Evolutionary conservation across 2,329 filamentous ascomycete genomes (phyloP).

Genomic region (Ascochyta fabae): DNA sequence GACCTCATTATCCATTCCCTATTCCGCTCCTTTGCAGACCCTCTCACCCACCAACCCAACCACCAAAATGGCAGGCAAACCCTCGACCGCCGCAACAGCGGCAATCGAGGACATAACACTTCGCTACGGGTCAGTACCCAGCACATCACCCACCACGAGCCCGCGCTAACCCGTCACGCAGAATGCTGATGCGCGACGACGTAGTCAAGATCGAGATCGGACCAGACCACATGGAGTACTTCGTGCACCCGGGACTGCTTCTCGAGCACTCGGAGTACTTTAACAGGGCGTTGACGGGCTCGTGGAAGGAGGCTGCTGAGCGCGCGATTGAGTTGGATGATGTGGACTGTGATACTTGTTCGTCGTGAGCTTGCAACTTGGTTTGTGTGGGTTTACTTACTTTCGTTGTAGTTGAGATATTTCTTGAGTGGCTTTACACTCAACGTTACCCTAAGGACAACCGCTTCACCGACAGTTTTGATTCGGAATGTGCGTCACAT

Average conservation of each 20-base stretch:
- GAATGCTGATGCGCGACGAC: not conserved
- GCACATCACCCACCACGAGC: not conserved
- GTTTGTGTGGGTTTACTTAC: not conserved
- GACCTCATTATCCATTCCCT: not conserved
- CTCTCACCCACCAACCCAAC: not conserved
- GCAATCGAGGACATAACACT: not conserved
- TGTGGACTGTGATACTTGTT: conserved; percentile 15
- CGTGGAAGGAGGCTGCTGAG: conserved; percentile 23
- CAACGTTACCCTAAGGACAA: not conserved
- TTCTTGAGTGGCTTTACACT: conserved; percentile 26
- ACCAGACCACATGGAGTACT: conserved; percentile 5
- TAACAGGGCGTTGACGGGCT: conserved; percentile 16
- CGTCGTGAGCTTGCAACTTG: not conserved
- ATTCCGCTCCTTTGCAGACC: not conserved
- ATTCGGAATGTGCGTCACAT: not conserved
- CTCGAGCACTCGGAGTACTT: conserved; percentile 27
- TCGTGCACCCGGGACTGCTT: conserved; percentile 22
- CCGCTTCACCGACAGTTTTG: not conserved
- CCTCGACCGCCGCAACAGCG: not conserved
- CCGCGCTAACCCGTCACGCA: not conserved
- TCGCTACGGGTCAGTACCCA: not conserved
- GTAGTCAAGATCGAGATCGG: conserved; percentile 13
- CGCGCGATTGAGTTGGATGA: conserved; percentile 15
- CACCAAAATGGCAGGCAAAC: not conserved
- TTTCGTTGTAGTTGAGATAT: conserved; percentile 13